These are phyloP conservation scores for Cladosporium sp. DNA, from an alignment of 2,329 filamentous ascomycete genomes.

Conservation along the genomic window DNA sequence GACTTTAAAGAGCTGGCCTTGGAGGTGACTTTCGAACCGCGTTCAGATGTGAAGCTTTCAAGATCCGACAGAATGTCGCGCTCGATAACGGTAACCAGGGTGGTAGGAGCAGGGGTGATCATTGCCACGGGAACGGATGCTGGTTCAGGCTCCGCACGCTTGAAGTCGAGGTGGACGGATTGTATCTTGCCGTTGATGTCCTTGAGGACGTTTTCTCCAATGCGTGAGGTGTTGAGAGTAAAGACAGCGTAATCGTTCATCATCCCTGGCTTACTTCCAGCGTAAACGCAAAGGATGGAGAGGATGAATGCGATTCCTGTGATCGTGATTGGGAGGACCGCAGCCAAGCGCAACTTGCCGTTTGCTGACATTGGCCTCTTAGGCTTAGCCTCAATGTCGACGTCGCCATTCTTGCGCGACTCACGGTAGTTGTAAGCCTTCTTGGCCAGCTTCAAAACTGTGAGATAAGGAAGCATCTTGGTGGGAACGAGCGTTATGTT, in stretches of 20 bases:
- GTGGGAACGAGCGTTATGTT: neutral
- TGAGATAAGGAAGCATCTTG: constrained; percentile 3
- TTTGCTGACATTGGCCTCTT: constrained; percentile 3
- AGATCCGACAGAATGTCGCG: constrained; percentile 3
- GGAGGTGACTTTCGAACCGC: constrained; percentile 12
- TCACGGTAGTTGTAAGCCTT: constrained; percentile 5
- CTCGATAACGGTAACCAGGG: constrained; percentile 18
- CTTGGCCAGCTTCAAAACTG: neutral
- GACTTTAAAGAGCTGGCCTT: constrained; percentile 20
- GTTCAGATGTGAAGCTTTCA: constrained; percentile 16
- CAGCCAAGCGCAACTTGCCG: constrained; percentile 3
- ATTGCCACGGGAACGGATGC: constrained; percentile 7
- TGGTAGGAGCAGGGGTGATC: constrained; percentile 10
- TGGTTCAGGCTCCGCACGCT: constrained; percentile 14
- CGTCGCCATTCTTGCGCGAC: constrained; percentile 7
- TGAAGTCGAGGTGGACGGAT: constrained; percentile 12
- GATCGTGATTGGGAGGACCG: constrained; percentile 28
- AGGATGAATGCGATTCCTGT: constrained; percentile 52
- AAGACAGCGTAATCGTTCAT: constrained; percentile 53
- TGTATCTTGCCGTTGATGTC: constrained; percentile 25
- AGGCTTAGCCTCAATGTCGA: neutral
- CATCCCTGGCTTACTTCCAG: constrained; percentile 50
- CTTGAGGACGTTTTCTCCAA: constrained; percentile 38
- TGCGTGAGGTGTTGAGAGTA: constrained; percentile 52
- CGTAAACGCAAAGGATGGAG: constrained; percentile 55